These are phyloP conservation scores for Leishmania tarentolae DNA, from an alignment of 208 protist species.

Conservation along the genomic window DNA sequence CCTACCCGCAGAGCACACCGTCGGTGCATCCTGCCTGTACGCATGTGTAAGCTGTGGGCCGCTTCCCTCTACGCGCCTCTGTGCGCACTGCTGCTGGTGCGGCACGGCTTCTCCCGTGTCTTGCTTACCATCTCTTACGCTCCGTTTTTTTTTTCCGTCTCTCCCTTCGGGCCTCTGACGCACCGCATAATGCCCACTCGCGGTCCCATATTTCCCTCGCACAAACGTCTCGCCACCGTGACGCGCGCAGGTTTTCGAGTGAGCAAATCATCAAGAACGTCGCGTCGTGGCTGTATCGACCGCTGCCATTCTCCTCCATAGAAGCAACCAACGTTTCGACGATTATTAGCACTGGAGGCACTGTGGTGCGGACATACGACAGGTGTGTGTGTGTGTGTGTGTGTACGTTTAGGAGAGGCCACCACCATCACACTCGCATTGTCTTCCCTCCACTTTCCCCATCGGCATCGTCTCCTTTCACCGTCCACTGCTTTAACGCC, in stretches of 20 bases:
- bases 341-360: background rate
- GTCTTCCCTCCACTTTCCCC: background rate
- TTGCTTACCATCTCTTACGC: background rate
- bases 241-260: background rate
- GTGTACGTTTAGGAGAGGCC: too few relatives aligned
- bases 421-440: background rate
- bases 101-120: background rate
- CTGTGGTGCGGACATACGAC: background rate
- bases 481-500: too few relatives aligned
- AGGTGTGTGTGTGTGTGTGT: too few relatives aligned
- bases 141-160: background rate
- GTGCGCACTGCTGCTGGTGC: background rate
- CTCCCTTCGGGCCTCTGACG: background rate
- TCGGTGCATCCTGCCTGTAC: background rate
- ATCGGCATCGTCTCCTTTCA: too few relatives aligned
- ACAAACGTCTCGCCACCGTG: background rate
- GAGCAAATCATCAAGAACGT: background rate
- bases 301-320: background rate
- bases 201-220: background rate
- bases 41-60: background rate
- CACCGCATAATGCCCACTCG: background rate
- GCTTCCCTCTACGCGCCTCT: background rate
- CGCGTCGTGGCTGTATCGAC: background rate
- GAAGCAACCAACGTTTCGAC: background rate
- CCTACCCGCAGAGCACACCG: background rate